Evolutionary conservation across 345 rosid species (phyloP), one percentile per base, ranked within the genome.

Genomic region (Eucalyptus polybractea): DNA sequence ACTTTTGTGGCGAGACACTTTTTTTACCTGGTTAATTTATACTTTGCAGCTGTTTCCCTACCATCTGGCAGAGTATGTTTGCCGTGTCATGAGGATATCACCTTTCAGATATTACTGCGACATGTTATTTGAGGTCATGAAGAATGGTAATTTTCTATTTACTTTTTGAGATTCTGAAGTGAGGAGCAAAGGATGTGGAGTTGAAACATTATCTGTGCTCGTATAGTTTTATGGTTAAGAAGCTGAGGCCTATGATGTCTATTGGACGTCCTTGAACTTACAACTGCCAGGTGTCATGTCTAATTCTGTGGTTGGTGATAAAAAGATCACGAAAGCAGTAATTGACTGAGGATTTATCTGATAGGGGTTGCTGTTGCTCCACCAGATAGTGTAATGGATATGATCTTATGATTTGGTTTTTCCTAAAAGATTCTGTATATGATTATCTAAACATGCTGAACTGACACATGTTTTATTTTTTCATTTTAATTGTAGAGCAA

Each of bases 41-140:
- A 87, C 90, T 25, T 51, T 89, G 97, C 98, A 97, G 99, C 91
- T 97, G 87, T 97, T 97, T 92, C 99, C 99, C 24, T 97, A 97
- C 93, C 99, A 97, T 91, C 98, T 97, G 88, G 98, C 98, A 16
- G 99, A 97, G 93, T 93, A 97, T 94, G 95, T 97, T 92, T 97
- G 99, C 93, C 99, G 98, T 69, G 99, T 97, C 65, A 97, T 97
- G 99, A 95, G 99, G 94, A 88, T 97, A 86, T 97, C 99, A 87
- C 97, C 99, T 90, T 97, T 97, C 97, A 94, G 98, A 96, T 97
- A 97, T 94, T 97, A 97, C 93, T 97, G 99, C 90, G 99, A 97
- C 93, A 97, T 97, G 97, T 93, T 97, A 88, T 97, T 97, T 40
- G 99, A 97, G 95, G 99, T 97, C 91, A 97, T 97, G 99, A 95